These are phyloP conservation scores for Aspergillus coremiiformis DNA, from an alignment of 495 filamentous ascomycete genomes.

Conservation along the genomic window DNA sequence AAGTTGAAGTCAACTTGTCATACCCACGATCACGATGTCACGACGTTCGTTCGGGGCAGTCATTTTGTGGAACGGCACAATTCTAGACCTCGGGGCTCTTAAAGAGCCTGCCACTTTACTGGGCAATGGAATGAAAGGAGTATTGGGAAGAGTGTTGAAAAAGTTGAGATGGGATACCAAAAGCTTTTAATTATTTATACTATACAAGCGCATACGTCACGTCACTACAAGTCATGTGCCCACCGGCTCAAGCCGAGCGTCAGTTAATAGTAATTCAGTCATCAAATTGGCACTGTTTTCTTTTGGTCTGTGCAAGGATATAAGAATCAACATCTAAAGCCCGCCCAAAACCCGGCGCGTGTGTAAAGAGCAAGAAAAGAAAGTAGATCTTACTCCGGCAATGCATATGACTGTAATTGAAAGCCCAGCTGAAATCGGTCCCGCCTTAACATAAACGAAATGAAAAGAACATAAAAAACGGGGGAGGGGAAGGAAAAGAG, in stretches of 20 bases:
- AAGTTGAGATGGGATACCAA: neutral
- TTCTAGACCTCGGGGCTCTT: constrained; percentile 10
- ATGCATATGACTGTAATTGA: constrained; percentile 14
- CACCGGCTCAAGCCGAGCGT: neutral
- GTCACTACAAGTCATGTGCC: constrained; percentile 31
- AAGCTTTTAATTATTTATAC: too few species aligned
- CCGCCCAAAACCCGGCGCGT: neutral
- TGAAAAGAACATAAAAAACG: neutral
- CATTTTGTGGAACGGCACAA: constrained; percentile 28
- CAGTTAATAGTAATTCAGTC: neutral
- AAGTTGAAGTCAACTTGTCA: constrained; percentile 16
- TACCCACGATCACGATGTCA: constrained; percentile 66
- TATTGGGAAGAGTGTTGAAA: neutral
- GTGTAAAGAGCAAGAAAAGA: neutral
- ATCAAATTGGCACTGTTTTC: neutral
- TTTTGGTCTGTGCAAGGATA: neutral
- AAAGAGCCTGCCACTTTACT: constrained; percentile 27
- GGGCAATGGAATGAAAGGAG: constrained; percentile 1
- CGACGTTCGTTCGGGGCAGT: constrained; percentile 34
- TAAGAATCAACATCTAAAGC: neutral
- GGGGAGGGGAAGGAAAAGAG: neutral
- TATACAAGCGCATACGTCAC: constrained; percentile 24
- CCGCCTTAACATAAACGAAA: constrained; percentile 1
- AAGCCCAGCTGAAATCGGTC: neutral
- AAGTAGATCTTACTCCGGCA: constrained; percentile 13